A percentile compares a stretch with the other conserved stretches of the same genome.
Conservation (phyloP, 1,284 basidiomycete genomes). For the Cutaneotrichosporon arboriforme region DNA sequence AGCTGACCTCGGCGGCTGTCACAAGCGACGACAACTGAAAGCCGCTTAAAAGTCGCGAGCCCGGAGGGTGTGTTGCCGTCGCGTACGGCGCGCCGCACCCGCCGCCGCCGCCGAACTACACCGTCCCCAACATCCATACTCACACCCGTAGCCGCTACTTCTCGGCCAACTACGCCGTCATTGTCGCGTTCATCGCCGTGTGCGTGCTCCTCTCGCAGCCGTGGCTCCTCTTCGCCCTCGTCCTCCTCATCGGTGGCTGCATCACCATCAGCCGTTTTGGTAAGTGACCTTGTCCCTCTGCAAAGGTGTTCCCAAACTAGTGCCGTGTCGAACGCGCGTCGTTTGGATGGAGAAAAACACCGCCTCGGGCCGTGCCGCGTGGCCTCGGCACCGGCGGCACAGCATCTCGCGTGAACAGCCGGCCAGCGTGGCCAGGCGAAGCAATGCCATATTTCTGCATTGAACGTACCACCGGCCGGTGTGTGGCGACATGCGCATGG, state of each 20-base stretch:
- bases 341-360: not conserved
- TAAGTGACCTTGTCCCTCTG: slow-evolving; percentile 48
- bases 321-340: not conserved
- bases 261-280: slow-evolving; percentile 83
- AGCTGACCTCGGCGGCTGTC: too few relatives aligned
- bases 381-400: not conserved
- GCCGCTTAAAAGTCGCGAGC: too few relatives aligned
- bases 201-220: slow-evolving; percentile 84
- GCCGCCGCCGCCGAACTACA: too few relatives aligned
- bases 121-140: slow-evolving; percentile 52
- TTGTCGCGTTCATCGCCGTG: slow-evolving; percentile 73
- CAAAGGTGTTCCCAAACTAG: not conserved
- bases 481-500: too few relatives aligned
- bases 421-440: too few relatives aligned
- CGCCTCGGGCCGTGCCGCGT: too few relatives aligned
- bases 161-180: slow-evolving; percentile 83
- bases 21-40: too few relatives aligned
- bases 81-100: too few relatives aligned
- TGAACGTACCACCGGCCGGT: too few relatives aligned
- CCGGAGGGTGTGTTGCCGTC: too few relatives aligned
- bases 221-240: slow-evolving; percentile 72
- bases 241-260: slow-evolving; percentile 89
- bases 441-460: too few relatives aligned
- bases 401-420: too few relatives aligned
- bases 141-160: slow-evolving; percentile 91